These are phyloP conservation scores for Ballota nigra DNA, from an alignment of 257 asterid genomes.

Conservation along the genomic window DNA sequence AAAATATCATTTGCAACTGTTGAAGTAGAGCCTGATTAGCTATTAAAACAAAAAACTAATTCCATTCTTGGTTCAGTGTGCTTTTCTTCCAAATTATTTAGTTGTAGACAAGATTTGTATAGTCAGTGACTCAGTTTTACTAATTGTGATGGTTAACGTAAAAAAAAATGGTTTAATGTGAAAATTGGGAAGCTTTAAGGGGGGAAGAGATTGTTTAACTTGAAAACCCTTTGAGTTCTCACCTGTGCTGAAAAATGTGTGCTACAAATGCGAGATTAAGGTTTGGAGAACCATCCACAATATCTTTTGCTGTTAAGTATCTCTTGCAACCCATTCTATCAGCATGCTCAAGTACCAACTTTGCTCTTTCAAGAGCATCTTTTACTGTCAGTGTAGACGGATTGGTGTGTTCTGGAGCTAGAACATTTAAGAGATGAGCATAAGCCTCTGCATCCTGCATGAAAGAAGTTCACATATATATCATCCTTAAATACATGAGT, in stretches of 20 bases:
- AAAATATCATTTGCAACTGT: neutral
- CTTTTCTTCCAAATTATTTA: slow-evolving; percentile 5
- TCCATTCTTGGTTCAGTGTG: neutral
- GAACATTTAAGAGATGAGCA: slow-evolving; percentile 81
- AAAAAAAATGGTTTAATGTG: neutral
- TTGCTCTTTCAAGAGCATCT: slow-evolving; percentile 77
- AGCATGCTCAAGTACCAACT: slow-evolving; percentile 93
- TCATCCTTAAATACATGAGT: neutral
- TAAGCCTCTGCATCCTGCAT: slow-evolving; percentile 96
- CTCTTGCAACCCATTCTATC: slow-evolving; percentile 98
- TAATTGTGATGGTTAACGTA: neutral
- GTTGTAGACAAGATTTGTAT: neutral
- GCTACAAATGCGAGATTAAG: slow-evolving; percentile 99
- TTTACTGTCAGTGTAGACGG: slow-evolving; percentile 65
- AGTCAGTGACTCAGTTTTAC: neutral
- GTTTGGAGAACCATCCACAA: slow-evolving; percentile 93
- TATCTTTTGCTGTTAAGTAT: slow-evolving; percentile 94
- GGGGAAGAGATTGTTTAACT: neutral
- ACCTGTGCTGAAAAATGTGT: slow-evolving; percentile 97
- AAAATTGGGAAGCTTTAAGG: neutral
- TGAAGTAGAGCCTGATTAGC: neutral
- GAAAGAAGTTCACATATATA: slow-evolving; percentile 13
- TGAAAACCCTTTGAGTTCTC: slow-evolving; percentile 13
- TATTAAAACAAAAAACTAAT: neutral
- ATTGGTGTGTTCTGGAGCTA: slow-evolving; percentile 86